Conservation (phyloP, 148 eudicot species). For the Camellia granthamiana region DNA sequence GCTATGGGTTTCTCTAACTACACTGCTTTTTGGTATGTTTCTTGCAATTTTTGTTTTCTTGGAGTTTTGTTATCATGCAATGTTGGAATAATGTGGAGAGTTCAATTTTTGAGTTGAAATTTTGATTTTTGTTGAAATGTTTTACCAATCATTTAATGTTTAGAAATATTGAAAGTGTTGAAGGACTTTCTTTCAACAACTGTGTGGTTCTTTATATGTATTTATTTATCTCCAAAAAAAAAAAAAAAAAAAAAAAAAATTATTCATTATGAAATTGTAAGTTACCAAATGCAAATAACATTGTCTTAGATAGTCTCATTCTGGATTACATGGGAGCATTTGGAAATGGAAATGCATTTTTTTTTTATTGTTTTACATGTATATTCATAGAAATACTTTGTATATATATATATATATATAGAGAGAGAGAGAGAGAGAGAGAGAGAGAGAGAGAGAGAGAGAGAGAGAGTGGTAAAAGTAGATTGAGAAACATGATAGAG, state of each 20-base stretch:
- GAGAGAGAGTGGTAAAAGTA: not conserved
- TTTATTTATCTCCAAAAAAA: not conserved
- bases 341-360: not conserved
- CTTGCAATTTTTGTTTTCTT: not conserved
- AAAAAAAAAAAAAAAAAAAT: too few species aligned
- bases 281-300: not conserved
- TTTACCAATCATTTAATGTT: not conserved
- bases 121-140: not conserved
- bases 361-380: not conserved
- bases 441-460: not conserved
- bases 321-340: not conserved
- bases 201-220: not conserved
- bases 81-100: not conserved
- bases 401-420: not conserved
- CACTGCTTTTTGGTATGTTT: slow-evolving; percentile 56
- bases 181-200: not conserved
- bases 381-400: not conserved
- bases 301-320: not conserved
- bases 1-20: slow-evolving; percentile 50
- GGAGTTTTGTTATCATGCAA: not conserved
- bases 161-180: not conserved
- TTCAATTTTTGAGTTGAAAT: too few species aligned
- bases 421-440: not conserved
- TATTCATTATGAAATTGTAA: not conserved
- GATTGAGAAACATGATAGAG: not conserved